Evolutionary conservation across 2,329 filamentous ascomycete genomes (phyloP).

Genomic region (Cercospora zeina): DNA sequence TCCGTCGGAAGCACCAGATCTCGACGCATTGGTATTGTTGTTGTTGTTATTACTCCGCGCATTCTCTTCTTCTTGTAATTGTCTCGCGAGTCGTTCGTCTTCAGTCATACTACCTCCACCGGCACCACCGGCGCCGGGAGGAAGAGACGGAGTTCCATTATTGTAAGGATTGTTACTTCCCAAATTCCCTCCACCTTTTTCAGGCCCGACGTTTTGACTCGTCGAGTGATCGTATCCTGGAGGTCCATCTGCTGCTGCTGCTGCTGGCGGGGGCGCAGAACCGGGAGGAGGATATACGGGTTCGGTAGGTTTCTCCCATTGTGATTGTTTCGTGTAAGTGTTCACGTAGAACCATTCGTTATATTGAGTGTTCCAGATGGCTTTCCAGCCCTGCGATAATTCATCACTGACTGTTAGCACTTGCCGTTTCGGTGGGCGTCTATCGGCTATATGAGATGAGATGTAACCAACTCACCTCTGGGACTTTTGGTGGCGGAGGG

Average conservation of each 20-base stretch:
- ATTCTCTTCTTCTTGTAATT: constrained; percentile 82
- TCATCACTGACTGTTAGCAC: background rate
- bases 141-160: constrained; percentile 14
- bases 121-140: too few species aligned
- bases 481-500: constrained; percentile 34
- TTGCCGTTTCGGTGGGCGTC: background rate
- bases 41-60: constrained; percentile 46
- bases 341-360: constrained; percentile 95
- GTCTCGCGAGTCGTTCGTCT: constrained; percentile 72
- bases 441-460: background rate
- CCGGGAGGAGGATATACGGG: constrained; percentile 59
- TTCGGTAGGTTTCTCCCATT: constrained; percentile 81
- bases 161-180: constrained; percentile 73
- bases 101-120: constrained; percentile 51
- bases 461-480: constrained; percentile 16
- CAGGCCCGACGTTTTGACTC: constrained; percentile 45
- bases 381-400: constrained; percentile 72
- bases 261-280: constrained; percentile 40
- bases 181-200: constrained; percentile 47
- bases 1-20: constrained; percentile 46
- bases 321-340: constrained; percentile 79
- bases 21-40: background rate
- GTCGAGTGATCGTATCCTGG: constrained; percentile 62
- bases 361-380: constrained; percentile 83
- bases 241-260: constrained; percentile 57